phyloP scores from a whole-genome alignment of 352 stramenopile genomes.

The Phytopythium boreale region DNA sequence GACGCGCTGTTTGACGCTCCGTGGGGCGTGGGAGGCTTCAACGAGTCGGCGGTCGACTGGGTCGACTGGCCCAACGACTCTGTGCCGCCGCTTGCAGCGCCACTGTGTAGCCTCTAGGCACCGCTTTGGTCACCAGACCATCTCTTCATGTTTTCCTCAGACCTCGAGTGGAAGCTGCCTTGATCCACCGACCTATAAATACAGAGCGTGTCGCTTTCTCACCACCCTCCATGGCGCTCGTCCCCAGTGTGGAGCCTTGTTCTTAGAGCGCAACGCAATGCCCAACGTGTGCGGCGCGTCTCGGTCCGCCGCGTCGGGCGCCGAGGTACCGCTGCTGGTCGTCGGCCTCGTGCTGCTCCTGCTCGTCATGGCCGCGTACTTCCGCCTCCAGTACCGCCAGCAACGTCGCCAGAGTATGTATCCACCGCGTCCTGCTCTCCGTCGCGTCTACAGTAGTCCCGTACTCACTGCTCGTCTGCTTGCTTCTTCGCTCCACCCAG shows the following conservation, averaged over 20 bases:
- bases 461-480: background rate
- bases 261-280: background rate
- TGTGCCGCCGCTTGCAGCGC: background rate
- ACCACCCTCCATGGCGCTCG: background rate
- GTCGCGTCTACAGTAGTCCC: background rate
- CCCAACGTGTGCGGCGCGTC: background rate
- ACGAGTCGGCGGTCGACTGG: too few relatives aligned
- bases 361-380: conserved; percentile 32
- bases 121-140: too few relatives aligned
- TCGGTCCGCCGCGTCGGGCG: background rate
- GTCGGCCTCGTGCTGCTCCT: conserved; percentile 34
- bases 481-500: background rate
- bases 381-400: conserved; percentile 32
- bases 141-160: too few relatives aligned
- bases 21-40: background rate
- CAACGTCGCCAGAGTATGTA: conserved; percentile 21
- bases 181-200: background rate
- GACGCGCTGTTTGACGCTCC: background rate
- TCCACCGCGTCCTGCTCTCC: background rate
- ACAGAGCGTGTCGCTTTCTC: background rate
- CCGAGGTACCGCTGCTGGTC: conserved; percentile 36
- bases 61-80: background rate
- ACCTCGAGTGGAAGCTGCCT: too few relatives aligned
- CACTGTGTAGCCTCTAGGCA: background rate
- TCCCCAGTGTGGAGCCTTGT: background rate